phyloP scores from a whole-genome alignment of 257 asterid genomes.

The Coffea canephora region DNA sequence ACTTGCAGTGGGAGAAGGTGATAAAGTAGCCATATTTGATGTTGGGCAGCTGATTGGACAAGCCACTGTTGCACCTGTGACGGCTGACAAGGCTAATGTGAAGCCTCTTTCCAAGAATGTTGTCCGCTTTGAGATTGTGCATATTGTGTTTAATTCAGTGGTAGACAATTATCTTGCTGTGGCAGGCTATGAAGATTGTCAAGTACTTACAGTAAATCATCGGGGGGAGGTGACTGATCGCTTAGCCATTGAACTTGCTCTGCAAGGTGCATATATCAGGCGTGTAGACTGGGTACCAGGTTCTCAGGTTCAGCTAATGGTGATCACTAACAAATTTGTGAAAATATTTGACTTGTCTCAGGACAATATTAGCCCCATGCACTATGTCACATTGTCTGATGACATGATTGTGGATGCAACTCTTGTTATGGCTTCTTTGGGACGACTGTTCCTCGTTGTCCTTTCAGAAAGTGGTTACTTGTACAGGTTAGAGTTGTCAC shows the following conservation, averaged over 20 bases:
- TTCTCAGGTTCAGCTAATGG: conserved; percentile 98
- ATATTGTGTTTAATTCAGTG: conserved; percentile 74
- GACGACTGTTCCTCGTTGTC: conserved; percentile 71
- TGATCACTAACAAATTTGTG: conserved; percentile 85
- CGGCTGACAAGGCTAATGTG: conserved; percentile 98
- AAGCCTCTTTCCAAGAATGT: conserved; percentile 95
- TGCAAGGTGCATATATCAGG: conserved; percentile 96
- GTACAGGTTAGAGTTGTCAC: conserved; percentile 86
- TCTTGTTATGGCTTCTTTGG: conserved; percentile 70
- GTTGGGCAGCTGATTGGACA: conserved; percentile 98
- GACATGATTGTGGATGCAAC: conserved; percentile 81
- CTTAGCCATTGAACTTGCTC: conserved; percentile 90
- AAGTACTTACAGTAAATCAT: conserved; percentile 87
- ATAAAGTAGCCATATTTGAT: conserved; percentile 95
- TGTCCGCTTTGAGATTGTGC: conserved; percentile 95
- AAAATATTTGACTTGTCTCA: conserved; percentile 93
- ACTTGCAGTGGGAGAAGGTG: conserved; percentile 99
- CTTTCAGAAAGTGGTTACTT: conserved; percentile 78
- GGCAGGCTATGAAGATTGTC: conserved; percentile 99
- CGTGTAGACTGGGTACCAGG: conserved; percentile 95
- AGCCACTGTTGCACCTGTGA: conserved; percentile 89
- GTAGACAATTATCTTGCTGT: conserved; percentile 92
- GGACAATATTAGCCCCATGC: conserved; percentile 93
- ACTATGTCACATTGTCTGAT: conserved; percentile 78
- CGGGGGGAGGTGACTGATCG: conserved; percentile 99